A percentile compares a stretch with the other conserved stretches of the same genome.
These are phyloP conservation scores for Hemisphaericaspora lyxosophila DNA, from an alignment of 1,139 yeast species.

Conservation along the genomic window DNA sequence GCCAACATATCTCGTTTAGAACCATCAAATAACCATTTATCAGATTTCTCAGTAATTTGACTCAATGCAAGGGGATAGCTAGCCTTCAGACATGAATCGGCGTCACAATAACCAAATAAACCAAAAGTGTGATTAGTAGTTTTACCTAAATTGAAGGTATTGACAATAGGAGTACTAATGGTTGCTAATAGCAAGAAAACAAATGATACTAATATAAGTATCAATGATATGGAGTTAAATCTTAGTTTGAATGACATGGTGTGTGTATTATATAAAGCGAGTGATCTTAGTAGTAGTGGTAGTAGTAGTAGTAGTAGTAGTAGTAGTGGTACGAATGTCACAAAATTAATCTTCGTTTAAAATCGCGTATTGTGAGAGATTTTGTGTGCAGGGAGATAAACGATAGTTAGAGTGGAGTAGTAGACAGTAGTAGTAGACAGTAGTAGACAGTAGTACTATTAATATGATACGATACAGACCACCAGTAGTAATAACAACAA, in stretches of 20 bases:
- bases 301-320: too few relatives aligned
- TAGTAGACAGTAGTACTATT: too few relatives aligned
- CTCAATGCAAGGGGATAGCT: constrained; percentile 35
- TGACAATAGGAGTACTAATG: constrained; percentile 48
- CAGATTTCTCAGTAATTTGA: constrained; percentile 16
- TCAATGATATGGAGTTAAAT: constrained; percentile 31
- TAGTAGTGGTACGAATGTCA: too few relatives aligned
- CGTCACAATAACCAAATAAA: constrained; percentile 75
- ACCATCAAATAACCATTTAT: constrained; percentile 27
- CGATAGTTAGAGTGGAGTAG: too few relatives aligned
- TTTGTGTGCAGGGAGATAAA: too few relatives aligned
- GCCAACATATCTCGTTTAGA: constrained; percentile 65
- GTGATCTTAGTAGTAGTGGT: too few relatives aligned
- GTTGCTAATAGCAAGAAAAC: constrained; percentile 54
- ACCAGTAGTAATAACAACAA: too few relatives aligned
- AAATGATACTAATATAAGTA: constrained; percentile 38
- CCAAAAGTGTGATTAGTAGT: constrained; percentile 65
- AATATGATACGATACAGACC: too few relatives aligned
- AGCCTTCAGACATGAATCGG: constrained; percentile 48
- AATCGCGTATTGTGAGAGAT: too few relatives aligned
- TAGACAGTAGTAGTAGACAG: too few relatives aligned
- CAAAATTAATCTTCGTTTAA: too few relatives aligned
- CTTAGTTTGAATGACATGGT: constrained; percentile 17
- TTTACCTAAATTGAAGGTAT: constrained; percentile 36
- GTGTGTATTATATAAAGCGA: too few relatives aligned